Percentiles rank a stretch among this genome's conserved stretches.
These are phyloP conservation scores for Sapria himalayana DNA, from an alignment of 345 rosid genomes.

Conservation along the genomic window DNA sequence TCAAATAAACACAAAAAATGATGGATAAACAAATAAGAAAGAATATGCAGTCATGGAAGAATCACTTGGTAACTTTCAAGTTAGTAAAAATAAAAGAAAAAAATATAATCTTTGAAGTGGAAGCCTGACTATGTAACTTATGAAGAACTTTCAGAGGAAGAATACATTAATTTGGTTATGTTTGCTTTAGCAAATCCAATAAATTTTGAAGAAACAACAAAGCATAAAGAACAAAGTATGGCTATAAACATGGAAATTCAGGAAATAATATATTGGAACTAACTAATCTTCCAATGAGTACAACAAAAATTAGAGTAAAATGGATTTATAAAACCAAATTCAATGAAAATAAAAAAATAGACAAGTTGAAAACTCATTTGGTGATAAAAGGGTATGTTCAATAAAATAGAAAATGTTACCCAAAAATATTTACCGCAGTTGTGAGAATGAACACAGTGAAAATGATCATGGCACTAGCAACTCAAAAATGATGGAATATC, in stretches of 20 bases:
- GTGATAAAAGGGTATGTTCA: too few relatives aligned
- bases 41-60: background rate
- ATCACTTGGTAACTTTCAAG: background rate
- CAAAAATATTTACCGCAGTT: too few relatives aligned
- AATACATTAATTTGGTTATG: background rate
- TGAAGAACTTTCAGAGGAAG: conserved; percentile 5
- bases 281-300: too few relatives aligned
- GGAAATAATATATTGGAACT: too few relatives aligned
- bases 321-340: too few relatives aligned
- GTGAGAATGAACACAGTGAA: too few relatives aligned
- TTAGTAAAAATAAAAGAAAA: background rate
- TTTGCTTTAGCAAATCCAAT: conserved; percentile 5
- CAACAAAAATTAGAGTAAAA: too few relatives aligned
- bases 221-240: background rate
- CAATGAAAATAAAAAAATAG: too few relatives aligned
- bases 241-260: background rate
- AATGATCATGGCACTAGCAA: too few relatives aligned
- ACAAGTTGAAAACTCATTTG: background rate
- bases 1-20: background rate
- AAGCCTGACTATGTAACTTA: conserved; percentile 2
- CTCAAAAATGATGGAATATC: too few relatives aligned
- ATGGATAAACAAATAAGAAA: background rate
- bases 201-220: background rate
- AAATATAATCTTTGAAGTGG: background rate
- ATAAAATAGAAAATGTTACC: too few relatives aligned